These are phyloP conservation scores for Heterobasidion parviporum DNA, from an alignment of 1,284 basidiomycete species.

Conservation along the genomic window DNA sequence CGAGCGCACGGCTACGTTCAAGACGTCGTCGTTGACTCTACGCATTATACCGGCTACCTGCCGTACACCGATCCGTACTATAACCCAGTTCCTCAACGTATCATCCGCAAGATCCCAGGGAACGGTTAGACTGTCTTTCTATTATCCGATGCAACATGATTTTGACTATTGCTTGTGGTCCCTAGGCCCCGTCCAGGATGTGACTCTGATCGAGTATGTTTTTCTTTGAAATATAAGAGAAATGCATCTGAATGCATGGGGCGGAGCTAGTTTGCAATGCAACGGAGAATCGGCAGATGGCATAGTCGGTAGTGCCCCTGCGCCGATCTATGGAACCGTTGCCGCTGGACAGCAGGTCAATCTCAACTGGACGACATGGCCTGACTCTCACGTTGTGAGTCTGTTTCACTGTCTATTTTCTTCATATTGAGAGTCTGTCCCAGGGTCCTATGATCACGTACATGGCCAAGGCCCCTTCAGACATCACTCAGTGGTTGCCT, in stretches of 20 bases:
- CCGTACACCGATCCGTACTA: slow-evolving; percentile 29
- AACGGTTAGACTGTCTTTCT: slow-evolving; percentile 26
- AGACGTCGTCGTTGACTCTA: slow-evolving; percentile 21
- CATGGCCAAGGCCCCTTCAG: slow-evolving; percentile 34
- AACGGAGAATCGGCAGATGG: slow-evolving; percentile 33
- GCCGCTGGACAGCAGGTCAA: slow-evolving; percentile 33
- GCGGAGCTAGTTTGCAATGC: slow-evolving; percentile 28
- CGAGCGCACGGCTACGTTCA: slow-evolving; percentile 28
- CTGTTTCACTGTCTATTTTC: background rate
- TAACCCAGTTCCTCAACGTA: slow-evolving; percentile 31
- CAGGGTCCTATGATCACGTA: slow-evolving; percentile 40
- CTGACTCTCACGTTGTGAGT: slow-evolving; percentile 29
- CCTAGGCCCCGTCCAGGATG: slow-evolving; percentile 17
- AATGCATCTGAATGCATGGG: slow-evolving; percentile 8
- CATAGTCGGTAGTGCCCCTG: slow-evolving; percentile 28
- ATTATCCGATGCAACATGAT: slow-evolving; percentile 10
- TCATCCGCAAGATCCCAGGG: slow-evolving; percentile 37
- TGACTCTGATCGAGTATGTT: slow-evolving; percentile 19
- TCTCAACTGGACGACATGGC: slow-evolving; percentile 45
- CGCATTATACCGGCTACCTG: slow-evolving; percentile 26
- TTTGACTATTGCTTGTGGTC: slow-evolving; percentile 16
- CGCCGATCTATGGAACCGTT: slow-evolving; percentile 33
- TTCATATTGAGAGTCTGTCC: background rate
- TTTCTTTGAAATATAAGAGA: background rate
- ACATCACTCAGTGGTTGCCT: slow-evolving; percentile 37